Base-by-base conservation (phyloP, 2,329 filamentous ascomycete genomes). In the Lecanosticta acicola region DNA sequence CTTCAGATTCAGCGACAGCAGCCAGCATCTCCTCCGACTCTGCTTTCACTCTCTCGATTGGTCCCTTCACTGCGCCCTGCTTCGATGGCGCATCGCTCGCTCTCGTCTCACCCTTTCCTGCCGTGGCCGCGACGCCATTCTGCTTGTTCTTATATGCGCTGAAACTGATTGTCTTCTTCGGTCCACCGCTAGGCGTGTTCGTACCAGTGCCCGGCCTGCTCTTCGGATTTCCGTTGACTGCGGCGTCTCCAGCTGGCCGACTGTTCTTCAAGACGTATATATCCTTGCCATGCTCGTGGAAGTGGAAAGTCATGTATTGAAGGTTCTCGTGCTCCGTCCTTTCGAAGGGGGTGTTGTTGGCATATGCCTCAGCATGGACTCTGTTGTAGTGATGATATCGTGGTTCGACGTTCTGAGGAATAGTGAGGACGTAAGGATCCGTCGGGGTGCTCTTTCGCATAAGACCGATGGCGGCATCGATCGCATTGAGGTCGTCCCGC, bases 281-380 rank as follows among this genome's bases (percentile, higher is more conserved):
- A 21, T 56, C 56, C 41, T 55, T 57, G 48, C 74, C 73, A 26
- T 72, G 72, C 58, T 80, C 75, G 60, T 79, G 77, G 45, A 74
- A 76, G 43, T 78, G 66, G 54, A 79, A 82, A 46, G 78, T 82
- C 68, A 79, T 71, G 61, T 83, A 83, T 59, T 83, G 80, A 42
- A 80, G 68, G 55, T 74, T 69, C 38, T 64, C 60, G 56, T 80
- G 73, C 62, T 83, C 80, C 51, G 74, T 67, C 14, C 63, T 64
- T 41, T 67, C 64, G 62, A 81, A 83, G 3, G 78, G 73, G 2
- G 73, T 74, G 45, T 74, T 69, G 21, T 50, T 67, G 68, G 71
- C 71, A 74, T 48, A 60, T 47, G 9, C 48, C 62, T 18, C 3
- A 11, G 14, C 35, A 37, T 60, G 46, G 63, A 55, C 47, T 65